Percentiles rank a stretch among this genome's conserved stretches.
These are phyloP conservation scores for Saccharomyces hybrid DNA, from an alignment of 1,139 yeast genomes.

Conservation along the genomic window DNA sequence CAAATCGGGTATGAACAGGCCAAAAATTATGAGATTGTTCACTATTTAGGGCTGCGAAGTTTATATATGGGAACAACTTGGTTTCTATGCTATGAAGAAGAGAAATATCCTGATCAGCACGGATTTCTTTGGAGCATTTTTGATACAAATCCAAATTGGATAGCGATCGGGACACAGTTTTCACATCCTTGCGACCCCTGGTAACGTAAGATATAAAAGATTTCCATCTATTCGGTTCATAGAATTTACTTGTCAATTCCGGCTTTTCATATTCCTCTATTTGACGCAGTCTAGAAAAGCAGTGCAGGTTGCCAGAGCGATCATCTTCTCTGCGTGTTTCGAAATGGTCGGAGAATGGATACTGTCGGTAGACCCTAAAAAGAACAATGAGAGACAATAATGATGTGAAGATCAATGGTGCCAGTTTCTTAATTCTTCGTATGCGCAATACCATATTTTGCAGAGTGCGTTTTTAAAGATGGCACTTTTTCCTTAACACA, in stretches of 20 bases:
- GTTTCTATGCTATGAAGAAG: background rate
- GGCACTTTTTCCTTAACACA: too few relatives aligned
- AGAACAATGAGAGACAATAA: background rate
- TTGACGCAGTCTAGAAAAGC: background rate
- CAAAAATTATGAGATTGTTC: background rate
- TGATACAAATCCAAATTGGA: background rate
- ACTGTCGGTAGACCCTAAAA: background rate
- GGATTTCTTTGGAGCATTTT: background rate
- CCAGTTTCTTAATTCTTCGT: background rate
- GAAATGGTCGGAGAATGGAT: background rate
- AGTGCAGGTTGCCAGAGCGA: background rate
- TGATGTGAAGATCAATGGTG: background rate
- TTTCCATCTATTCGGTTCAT: background rate
- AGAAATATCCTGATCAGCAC: background rate
- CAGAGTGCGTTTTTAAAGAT: background rate
- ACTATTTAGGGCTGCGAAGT: background rate
- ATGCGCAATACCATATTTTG: background rate
- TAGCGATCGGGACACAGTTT: background rate
- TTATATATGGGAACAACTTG: background rate
- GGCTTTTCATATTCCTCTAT: background rate
- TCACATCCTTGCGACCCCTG: background rate
- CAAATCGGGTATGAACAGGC: background rate
- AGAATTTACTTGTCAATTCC: background rate
- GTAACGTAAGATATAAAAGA: background rate
- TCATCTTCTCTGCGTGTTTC: background rate